Evolutionary conservation across 768 basidiomycete genomes (phyloP).

Genomic region (Tulasnella sp.): DNA sequence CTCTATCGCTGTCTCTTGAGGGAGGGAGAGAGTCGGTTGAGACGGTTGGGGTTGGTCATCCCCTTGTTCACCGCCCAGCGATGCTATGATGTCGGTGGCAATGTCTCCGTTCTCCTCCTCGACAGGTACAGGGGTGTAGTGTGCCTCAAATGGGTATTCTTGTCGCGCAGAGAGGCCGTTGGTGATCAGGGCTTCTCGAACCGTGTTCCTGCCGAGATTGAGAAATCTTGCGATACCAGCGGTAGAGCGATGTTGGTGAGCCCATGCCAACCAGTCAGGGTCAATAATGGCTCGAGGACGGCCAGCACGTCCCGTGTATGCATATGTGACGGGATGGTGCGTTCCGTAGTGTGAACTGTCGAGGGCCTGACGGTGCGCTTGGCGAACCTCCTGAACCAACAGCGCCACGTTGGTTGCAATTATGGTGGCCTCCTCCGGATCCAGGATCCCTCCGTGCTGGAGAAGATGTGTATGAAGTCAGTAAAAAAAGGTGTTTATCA

Average conservation of each 20-base stretch:
- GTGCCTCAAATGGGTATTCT: background rate
- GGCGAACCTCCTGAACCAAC: background rate
- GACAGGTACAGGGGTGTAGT: conserved; percentile 33
- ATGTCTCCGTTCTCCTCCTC: background rate
- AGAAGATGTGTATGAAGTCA: too few species aligned
- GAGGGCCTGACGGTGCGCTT: background rate
- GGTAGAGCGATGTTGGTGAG: conserved; percentile 36
- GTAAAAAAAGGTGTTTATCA: too few species aligned
- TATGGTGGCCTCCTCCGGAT: background rate
- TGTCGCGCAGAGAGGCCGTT: conserved; percentile 34
- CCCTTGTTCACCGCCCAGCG: background rate
- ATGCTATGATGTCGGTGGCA: too few species aligned
- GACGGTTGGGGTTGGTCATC: background rate
- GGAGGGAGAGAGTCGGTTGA: background rate
- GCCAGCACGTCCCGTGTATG: background rate
- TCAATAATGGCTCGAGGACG: conserved; percentile 33
- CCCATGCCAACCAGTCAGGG: conserved; percentile 38
- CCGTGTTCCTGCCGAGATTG: conserved; percentile 34
- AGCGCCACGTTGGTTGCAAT: conserved; percentile 10
- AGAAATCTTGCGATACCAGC: conserved; percentile 38
- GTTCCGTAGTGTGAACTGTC: conserved; percentile 15
- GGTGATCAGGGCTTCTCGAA: conserved; percentile 37
- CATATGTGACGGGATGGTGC: background rate
- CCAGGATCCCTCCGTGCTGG: too few species aligned
- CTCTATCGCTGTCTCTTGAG: background rate